Conservation (phyloP, 768 basidiomycete species). For the Psilocybe tampanensis region DNA sequence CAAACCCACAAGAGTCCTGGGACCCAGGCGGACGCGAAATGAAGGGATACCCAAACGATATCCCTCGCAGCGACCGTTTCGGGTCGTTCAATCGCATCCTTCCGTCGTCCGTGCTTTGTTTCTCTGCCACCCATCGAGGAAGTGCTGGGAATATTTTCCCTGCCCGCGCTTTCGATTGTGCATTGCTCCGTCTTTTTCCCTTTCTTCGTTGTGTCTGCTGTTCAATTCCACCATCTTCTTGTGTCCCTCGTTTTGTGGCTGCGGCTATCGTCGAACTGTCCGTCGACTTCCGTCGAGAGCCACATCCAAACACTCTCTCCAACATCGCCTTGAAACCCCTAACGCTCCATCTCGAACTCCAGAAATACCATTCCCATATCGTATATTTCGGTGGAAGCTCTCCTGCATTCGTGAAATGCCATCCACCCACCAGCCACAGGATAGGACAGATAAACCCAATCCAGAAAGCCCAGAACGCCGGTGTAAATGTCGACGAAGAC, state of each 20-base stretch:
- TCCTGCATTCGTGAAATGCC: slow-evolving; percentile 58
- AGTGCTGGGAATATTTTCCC: slow-evolving; percentile 34
- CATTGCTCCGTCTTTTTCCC: slow-evolving; percentile 20
- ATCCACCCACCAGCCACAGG: slow-evolving; percentile 78
- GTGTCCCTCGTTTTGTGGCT: slow-evolving; percentile 14
- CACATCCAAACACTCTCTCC: slow-evolving; percentile 27
- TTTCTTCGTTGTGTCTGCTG: slow-evolving; percentile 15
- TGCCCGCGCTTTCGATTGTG: slow-evolving; percentile 20
- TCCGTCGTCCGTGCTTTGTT: slow-evolving; percentile 43
- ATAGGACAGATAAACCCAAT: slow-evolving; percentile 72
- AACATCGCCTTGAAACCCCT: slow-evolving; percentile 11
- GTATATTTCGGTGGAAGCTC: slow-evolving; percentile 46
- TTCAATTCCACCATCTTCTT: slow-evolving; percentile 4
- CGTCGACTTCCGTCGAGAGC: slow-evolving; percentile 19
- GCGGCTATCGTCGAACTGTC: neutral
- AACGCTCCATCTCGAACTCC: slow-evolving; percentile 34
- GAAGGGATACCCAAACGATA: slow-evolving; percentile 62
- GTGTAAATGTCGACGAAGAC: slow-evolving; percentile 29
- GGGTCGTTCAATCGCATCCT: slow-evolving; percentile 45
- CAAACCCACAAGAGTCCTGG: slow-evolving; percentile 19
- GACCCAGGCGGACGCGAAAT: slow-evolving; percentile 47
- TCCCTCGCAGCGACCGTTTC: slow-evolving; percentile 45
- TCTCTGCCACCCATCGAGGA: slow-evolving; percentile 47
- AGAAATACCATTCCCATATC: slow-evolving; percentile 51
- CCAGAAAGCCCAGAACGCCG: slow-evolving; percentile 71